Conservation (phyloP, 768 basidiomycete genomes). For the Cyclocybe aegerita region DNA sequence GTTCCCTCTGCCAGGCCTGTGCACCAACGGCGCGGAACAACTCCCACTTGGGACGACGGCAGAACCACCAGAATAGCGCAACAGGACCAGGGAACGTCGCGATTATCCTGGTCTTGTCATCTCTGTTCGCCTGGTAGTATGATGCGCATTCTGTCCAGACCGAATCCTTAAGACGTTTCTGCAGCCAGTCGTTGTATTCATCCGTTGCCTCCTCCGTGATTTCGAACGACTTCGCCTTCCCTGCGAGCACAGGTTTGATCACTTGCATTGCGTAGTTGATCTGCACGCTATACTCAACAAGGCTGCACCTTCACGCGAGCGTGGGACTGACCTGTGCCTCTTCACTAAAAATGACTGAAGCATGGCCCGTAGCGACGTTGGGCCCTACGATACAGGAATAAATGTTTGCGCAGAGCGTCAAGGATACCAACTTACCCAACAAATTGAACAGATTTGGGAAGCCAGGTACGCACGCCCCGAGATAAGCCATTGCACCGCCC, state of each 20-base stretch:
- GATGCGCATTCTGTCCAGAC: constrained; percentile 57
- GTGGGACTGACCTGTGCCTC: constrained; percentile 48
- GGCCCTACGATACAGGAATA: constrained; percentile 36
- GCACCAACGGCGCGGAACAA: constrained; percentile 41
- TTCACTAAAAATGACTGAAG: constrained; percentile 54
- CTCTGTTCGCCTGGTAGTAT: constrained; percentile 43
- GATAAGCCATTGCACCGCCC: constrained; percentile 51
- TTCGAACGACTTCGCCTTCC: constrained; percentile 48
- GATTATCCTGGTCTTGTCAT: constrained; percentile 40
- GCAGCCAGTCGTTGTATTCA: constrained; percentile 52
- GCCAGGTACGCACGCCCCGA: constrained; percentile 52
- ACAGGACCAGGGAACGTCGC: constrained; percentile 57
- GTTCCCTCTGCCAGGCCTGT: constrained; percentile 34
- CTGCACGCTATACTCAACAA: constrained; percentile 26
- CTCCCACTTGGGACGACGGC: constrained; percentile 39
- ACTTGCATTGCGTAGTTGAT: constrained; percentile 49
- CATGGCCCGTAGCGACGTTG: constrained; percentile 58
- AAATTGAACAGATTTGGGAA: constrained; percentile 55
- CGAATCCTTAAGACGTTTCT: constrained; percentile 41
- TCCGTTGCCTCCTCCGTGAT: constrained; percentile 45
- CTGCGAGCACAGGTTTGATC: constrained; percentile 50
- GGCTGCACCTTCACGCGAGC: constrained; percentile 13
- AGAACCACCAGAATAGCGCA: constrained; percentile 52
- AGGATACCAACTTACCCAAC: constrained; percentile 35
- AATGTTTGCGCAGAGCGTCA: constrained; percentile 6